Evolutionary conservation across 768 basidiomycete species (phyloP), one percentile per base, ranked within the genome.

Genomic region (Psilocybe sp.): DNA sequence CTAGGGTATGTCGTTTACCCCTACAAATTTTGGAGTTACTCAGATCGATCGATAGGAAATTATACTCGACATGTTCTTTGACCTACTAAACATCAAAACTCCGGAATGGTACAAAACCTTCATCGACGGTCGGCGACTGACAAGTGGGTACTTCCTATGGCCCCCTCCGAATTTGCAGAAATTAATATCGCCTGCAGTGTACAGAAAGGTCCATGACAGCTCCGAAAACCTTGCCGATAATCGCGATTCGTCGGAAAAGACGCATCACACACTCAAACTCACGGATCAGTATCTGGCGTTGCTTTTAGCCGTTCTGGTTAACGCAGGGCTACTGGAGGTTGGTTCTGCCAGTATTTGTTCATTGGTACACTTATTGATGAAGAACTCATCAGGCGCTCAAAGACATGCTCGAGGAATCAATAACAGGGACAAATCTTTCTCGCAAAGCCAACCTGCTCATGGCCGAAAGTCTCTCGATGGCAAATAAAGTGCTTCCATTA

Each of bases 31-130:
- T 31, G 7, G 3, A 35, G 23, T 9, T 9, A 38, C 18, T 12
- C 1, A 9, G 4, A 28, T 28, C 4, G 23, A 7, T n/a, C 31
- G 32, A 28, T 41, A 97, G 95, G 96, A 98, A 73, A 82, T 93
- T 28, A 76, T 98, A 33, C 73, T 98, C 46, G 92, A 98, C 58
- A 87, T 97, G 81, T 89, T 98, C 60, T 98, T 98, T 60, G 89
- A 92, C 53, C 75, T 95, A 14, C 71, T 99, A 15, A 91, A 93
- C 49, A 95, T 98, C 68, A 91, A 91, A 64, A 80, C 89, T 0
- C 90, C 93, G 1, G 87, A 88, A 40, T 98, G 95, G 93, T 91
- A 92, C 63, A 81, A 92, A 59, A 88, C 91, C 0, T 98, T 96
- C 60, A 87, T 97, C 33, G 87, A 87, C 49, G 94, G 93, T 10